These are phyloP conservation scores for Sclerospora graminicola DNA, from an alignment of 352 stramenopile species.

Conservation along the genomic window DNA sequence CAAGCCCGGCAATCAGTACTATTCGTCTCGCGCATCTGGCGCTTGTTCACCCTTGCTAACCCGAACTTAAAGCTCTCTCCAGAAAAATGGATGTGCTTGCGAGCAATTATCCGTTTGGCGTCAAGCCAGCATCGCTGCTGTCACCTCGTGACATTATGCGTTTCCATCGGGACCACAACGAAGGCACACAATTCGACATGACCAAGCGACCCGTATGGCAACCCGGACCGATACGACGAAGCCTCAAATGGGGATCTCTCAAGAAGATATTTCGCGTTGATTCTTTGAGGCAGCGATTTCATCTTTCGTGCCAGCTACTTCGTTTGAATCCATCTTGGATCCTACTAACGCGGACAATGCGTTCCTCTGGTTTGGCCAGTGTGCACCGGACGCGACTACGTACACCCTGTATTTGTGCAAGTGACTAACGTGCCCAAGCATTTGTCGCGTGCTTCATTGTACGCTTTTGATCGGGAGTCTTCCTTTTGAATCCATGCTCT, in stretches of 20 bases:
- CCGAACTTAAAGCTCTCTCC: conserved; percentile 60
- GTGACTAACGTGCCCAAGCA: conserved; percentile 34
- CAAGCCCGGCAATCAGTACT: conserved; percentile 51
- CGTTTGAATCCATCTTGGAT: conserved; percentile 66
- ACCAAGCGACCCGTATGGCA: conserved; percentile 83
- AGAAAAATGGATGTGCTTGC: conserved; percentile 60
- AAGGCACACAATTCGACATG: conserved; percentile 88
- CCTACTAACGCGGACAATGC: conserved; percentile 44
- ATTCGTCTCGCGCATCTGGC: conserved; percentile 88
- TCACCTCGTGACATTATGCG: conserved; percentile 82
- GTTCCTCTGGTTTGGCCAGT: conserved; percentile 85
- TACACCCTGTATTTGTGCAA: conserved; percentile 87
- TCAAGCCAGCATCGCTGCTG: conserved; percentile 43
- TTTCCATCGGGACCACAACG: conserved; percentile 90
- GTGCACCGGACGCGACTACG: conserved; percentile 75
- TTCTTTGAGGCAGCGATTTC: conserved; percentile 88
- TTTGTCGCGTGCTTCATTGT: conserved; percentile 47
- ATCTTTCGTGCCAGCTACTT: conserved; percentile 90
- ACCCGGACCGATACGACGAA: conserved; percentile 84
- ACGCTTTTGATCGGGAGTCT: conserved; percentile 47
- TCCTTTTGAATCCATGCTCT: conserved; percentile 71
- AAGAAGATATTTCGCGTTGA: conserved; percentile 37
- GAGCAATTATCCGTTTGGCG: conserved; percentile 83
- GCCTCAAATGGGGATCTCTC: conserved; percentile 32
- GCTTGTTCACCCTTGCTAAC: conserved; percentile 76